Percentiles rank a stretch among this genome's conserved stretches.
phyloP scores from a whole-genome alignment of 148 eudicot species.

The Camellia japonica region DNA sequence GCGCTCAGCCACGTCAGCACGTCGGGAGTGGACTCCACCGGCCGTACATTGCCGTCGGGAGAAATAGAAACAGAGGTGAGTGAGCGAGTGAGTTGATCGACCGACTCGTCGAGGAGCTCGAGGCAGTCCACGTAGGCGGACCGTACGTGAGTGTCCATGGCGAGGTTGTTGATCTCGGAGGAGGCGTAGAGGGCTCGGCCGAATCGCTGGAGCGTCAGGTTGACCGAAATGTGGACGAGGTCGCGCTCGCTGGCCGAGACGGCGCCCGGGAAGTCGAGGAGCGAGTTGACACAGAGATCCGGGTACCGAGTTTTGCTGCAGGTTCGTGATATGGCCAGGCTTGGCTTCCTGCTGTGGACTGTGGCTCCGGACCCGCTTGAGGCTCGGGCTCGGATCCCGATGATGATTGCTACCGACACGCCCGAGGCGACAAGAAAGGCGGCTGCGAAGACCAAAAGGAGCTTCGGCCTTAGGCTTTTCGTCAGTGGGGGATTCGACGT shows the following conservation, averaged over 20 bases:
- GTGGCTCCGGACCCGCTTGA: neutral
- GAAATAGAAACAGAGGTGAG: constrained; percentile 31
- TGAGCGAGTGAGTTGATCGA: constrained; percentile 55
- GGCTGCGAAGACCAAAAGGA: constrained; percentile 20
- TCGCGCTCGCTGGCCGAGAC: constrained; percentile 33
- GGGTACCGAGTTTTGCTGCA: constrained; percentile 56
- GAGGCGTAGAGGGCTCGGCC: constrained; percentile 43
- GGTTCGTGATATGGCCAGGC: constrained; percentile 35
- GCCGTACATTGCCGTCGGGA: constrained; percentile 3
- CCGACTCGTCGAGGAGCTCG: constrained; percentile 69
- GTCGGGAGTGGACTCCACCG: constrained; percentile 46
- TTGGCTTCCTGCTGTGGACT: constrained; percentile 26
- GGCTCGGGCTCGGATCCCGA: constrained; percentile 18
- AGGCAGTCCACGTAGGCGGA: constrained; percentile 84
- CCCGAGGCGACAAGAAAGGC: constrained; percentile 38
- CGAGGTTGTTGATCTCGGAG: constrained; percentile 43
- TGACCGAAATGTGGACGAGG: constrained; percentile 74
- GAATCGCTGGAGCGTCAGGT: constrained; percentile 53
- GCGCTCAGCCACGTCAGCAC: constrained; percentile 96
- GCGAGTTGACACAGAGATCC: constrained; percentile 40
- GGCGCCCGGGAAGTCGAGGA: constrained; percentile 59
- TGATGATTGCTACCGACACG: constrained; percentile 22
- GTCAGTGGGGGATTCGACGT: neutral
- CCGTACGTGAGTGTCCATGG: constrained; percentile 48
- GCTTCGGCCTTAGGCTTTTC: neutral